Base-by-base conservation (phyloP, 371 early-diverging fungal genomes). In the Syncephalastrum racemosum region DNA sequence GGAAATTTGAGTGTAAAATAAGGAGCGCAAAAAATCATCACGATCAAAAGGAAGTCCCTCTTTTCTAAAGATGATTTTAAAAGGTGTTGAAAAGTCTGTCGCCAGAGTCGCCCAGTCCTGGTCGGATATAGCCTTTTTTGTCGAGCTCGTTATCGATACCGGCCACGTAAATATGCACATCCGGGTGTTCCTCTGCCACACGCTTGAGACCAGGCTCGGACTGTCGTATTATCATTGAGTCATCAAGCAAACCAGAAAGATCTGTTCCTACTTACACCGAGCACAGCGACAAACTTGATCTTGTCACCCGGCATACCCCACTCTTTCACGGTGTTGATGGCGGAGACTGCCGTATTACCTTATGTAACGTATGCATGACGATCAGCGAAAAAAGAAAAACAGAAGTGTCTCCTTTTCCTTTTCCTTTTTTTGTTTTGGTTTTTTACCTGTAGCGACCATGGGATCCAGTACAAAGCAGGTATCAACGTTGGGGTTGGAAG, bases 381-480 rank as follows among this genome's bases (percentile, higher is more conserved):
- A 18, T 25, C 23, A 53, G n/a, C 12, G 14, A 58, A 27, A 19
- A 19, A 6, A 12, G 39, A 22, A 42, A 15, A 39, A n/a, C n/a
- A n/a, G n/a, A n/a, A n/a, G n/a, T n/a, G 22, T 1, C 18, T n/a
- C 13, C 50, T 0, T 0, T 27, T 14, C 48, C 14, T 43, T 25
- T 36, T n/a, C 1, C 20, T 6, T 6, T 1, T n/a, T 6, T 31
- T 48, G 6, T 47, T 45, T 14, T 14, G 14, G 24, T 48, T 48
- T 18, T 47, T 40, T 54, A 50, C 89, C 90, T 2, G 94, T 94
- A 10, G 93, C 93, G 46, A 93, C 75, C 68, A 93, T 86, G 16
- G 94, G 94, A 66, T 94, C 95, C 23, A 94, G 54, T 13, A 94
- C 83, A 59, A 86, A 72, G 44, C 91, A 91, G 18, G 82, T 58